Base-by-base conservation (phyloP, 345 rosid species). In the Aquilaria malaccensis region DNA sequence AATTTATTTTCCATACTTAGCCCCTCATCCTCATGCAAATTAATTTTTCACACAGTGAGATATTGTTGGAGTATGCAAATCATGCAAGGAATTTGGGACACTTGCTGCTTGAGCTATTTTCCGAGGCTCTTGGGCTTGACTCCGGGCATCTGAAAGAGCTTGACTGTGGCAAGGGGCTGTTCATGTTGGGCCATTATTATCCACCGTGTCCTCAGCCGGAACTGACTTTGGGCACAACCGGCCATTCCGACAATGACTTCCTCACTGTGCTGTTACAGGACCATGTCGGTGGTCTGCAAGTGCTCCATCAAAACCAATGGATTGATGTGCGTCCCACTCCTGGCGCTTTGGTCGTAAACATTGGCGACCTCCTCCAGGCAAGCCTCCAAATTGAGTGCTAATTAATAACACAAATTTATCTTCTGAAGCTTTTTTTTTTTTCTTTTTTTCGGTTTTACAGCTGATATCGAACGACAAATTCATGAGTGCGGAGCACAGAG, bases 311-410 rank as follows among this genome's bases (percentile, higher is more conserved):
- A 14, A 59, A 75, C 9, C 67, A 48, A 12, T 81, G 86, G 85
- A 7, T 81, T 30, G 80, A 81, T 72, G 75, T 83, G 15, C 80
- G 80, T 46, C 72, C 67, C 0, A 54, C 54, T 46, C 86, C 84
- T 9, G 85, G 76, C 4, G 82, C 92, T 11, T 68, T 83, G 1
- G 78, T 79, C 41, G 62, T 83, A 59, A 81, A 81, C 70, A 61
- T 79, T 1, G 92, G 92, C 2, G 88, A 83, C 53, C 77, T 85
- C 67, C 68, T 83, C 0, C 88, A 83, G 79, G 91, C 53, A 79
- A 37, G 43, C 43, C 45, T 32, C 33, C 0, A 9, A 1, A 37
- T 0, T 9, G 30, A 11, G 7, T 49, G 12, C 10, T 32, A 55
- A 9, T 56, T 11, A 33, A 9, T 22, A 22, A 22, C 13, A 29